phyloP scores from a whole-genome alignment of 1,139 yeast genomes.

The Candida gigantensis region DNA sequence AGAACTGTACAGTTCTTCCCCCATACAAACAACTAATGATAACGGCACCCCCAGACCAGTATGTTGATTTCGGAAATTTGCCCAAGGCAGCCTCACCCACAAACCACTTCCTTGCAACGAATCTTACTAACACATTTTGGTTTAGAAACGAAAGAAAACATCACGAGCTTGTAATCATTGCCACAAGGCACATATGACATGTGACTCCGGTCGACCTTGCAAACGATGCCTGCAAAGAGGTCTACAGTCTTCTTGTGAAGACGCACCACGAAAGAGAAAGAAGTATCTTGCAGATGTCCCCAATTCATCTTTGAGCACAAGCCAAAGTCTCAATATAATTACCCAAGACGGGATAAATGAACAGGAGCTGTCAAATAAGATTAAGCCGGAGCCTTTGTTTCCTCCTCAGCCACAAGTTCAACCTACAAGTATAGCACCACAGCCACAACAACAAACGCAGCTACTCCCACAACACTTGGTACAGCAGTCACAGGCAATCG shows the following conservation, averaged over 20 bases:
- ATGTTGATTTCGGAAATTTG: no score
- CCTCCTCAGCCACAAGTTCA: slow-evolving; percentile 1
- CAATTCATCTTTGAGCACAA: slow-evolving; percentile 15
- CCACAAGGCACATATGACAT: slow-evolving; percentile 83
- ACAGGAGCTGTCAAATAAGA: background rate
- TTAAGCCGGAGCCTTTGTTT: background rate
- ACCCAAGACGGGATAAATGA: background rate
- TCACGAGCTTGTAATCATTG: slow-evolving; percentile 86
- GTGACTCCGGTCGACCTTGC: slow-evolving; percentile 83
- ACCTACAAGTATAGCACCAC: no score
- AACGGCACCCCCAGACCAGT: no score
- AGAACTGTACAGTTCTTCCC: no score
- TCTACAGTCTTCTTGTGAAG: slow-evolving; percentile 71
- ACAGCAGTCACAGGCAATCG: no score
- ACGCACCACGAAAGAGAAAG: slow-evolving; percentile 85
- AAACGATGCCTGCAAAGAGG: slow-evolving; percentile 74
- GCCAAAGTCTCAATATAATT: slow-evolving; percentile 1
- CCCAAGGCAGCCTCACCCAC: no score
- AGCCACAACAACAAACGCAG: no score
- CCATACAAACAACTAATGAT: no score
- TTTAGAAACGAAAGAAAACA: slow-evolving; percentile 57
- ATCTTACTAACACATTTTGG: no score
- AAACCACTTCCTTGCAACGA: no score
- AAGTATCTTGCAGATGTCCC: slow-evolving; percentile 72
- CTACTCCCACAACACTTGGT: no score